Conservation (phyloP, 2,329 filamentous ascomycete species). For the Ceratocystis harringtonii region DNA sequence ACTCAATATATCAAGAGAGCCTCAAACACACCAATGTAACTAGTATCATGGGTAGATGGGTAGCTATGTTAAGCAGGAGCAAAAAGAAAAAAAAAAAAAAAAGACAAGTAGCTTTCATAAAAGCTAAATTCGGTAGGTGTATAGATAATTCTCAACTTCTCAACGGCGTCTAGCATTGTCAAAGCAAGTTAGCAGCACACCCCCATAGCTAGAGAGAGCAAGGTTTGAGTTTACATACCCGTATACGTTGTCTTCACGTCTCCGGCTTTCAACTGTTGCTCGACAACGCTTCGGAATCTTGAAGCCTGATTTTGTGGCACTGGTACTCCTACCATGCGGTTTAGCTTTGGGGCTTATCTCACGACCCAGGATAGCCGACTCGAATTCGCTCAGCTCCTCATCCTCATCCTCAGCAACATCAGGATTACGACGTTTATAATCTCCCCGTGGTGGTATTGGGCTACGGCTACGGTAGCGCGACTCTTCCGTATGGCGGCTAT, state of each 20-base stretch:
- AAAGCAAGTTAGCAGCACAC: too few relatives aligned
- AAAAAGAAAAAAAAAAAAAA: too few relatives aligned
- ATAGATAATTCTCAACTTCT: not conserved
- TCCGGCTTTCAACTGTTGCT: not conserved
- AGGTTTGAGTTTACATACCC: not conserved
- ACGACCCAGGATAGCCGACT: not conserved
- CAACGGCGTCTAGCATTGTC: not conserved
- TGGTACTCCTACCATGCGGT: not conserved
- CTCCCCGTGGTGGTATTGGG: not conserved
- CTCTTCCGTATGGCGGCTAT: not conserved
- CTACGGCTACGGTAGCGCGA: not conserved
- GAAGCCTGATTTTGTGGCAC: not conserved
- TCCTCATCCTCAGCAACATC: not conserved
- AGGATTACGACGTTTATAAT: not conserved
- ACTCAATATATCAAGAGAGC: too few relatives aligned
- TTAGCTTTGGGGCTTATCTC: not conserved
- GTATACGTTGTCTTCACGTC: not conserved
- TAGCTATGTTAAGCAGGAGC: too few relatives aligned
- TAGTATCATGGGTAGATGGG: too few relatives aligned
- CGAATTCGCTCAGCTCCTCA: not conserved
- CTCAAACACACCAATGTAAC: too few relatives aligned
- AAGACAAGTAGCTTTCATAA: too few relatives aligned
- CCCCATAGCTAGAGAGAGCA: not conserved
- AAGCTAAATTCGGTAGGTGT: too few relatives aligned
- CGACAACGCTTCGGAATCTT: not conserved